These are phyloP conservation scores for Fragilaria crotonensis DNA, from an alignment of 108 stramenopile species.

Conservation along the genomic window DNA sequence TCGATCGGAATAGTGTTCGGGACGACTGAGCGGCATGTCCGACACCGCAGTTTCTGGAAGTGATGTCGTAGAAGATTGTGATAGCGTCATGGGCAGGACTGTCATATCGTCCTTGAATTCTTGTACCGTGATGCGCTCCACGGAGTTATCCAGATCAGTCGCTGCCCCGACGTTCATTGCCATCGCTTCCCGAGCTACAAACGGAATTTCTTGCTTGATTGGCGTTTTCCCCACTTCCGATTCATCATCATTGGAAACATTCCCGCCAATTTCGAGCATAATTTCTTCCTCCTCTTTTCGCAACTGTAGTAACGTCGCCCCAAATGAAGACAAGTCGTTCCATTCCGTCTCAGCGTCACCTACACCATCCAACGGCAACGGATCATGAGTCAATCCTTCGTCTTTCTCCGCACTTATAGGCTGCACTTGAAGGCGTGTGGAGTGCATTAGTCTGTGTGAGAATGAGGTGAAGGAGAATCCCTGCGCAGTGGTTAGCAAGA, in stretches of 20 bases:
- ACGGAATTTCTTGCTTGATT: background rate
- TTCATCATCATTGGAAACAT: background rate
- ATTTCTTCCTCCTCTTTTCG: conserved; percentile 9
- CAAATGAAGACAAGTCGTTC: background rate
- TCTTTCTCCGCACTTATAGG: too few species aligned
- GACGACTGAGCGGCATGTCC: conserved; percentile 29
- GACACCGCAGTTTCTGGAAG: background rate
- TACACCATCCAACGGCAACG: too few species aligned
- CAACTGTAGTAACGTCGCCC: background rate
- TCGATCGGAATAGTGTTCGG: conserved; percentile 53
- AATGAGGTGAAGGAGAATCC: too few species aligned
- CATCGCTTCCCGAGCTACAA: background rate
- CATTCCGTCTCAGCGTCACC: background rate
- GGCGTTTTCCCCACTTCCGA: background rate
- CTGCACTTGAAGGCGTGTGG: too few species aligned
- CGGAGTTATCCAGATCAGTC: background rate
- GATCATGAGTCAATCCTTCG: background rate
- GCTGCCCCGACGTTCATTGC: conserved; percentile 1
- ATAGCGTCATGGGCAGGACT: background rate
- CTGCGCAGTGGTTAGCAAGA: too few species aligned
- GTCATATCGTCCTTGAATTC: background rate
- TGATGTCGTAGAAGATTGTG: background rate
- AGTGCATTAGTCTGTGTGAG: too few species aligned
- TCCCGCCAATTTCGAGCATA: background rate
- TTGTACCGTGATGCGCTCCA: background rate